Percentiles rank a stretch among this genome's conserved stretches.
Conservation (phyloP, 1,284 basidiomycete species). For the Vanrija sp. region DNA sequence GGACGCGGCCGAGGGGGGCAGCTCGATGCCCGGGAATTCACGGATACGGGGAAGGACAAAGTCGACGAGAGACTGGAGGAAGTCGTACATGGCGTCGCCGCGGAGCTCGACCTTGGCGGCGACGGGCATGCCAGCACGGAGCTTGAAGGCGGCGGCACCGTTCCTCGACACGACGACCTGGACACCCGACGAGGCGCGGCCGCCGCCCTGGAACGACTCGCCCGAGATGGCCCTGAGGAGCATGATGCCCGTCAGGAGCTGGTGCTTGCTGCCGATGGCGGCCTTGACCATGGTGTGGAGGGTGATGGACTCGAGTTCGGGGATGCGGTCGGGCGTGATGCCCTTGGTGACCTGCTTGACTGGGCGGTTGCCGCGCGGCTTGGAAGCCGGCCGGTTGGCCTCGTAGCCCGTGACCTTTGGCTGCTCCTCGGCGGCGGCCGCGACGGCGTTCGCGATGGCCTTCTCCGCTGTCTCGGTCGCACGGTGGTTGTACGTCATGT, state of each 20-base stretch:
- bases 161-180: constrained; percentile 75
- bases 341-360: constrained; percentile 47
- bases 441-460: constrained; percentile 2
- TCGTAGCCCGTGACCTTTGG: constrained; percentile 45
- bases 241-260: constrained; percentile 79
- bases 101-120: constrained; percentile 86
- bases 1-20: constrained; percentile 56
- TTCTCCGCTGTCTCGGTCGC: constrained; percentile 10
- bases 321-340: constrained; percentile 62
- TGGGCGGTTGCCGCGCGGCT: constrained; percentile 44
- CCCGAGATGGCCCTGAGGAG: constrained; percentile 84
- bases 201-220: constrained; percentile 67
- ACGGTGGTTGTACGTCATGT: constrained; percentile 88
- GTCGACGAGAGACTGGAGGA: constrained; percentile 80
- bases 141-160: constrained; percentile 76
- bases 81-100: constrained; percentile 90
- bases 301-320: constrained; percentile 75
- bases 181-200: constrained; percentile 68
- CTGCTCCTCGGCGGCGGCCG: constrained; percentile 16
- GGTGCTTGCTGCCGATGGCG: constrained; percentile 67
- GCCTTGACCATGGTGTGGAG: constrained; percentile 81
- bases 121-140: constrained; percentile 75
- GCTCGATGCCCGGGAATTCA: constrained; percentile 85
- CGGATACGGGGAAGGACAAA: constrained; percentile 91
- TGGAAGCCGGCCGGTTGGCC: constrained; percentile 43